Conservation (phyloP, 352 stramenopile species). For the Globisporangium echinulatum region DNA sequence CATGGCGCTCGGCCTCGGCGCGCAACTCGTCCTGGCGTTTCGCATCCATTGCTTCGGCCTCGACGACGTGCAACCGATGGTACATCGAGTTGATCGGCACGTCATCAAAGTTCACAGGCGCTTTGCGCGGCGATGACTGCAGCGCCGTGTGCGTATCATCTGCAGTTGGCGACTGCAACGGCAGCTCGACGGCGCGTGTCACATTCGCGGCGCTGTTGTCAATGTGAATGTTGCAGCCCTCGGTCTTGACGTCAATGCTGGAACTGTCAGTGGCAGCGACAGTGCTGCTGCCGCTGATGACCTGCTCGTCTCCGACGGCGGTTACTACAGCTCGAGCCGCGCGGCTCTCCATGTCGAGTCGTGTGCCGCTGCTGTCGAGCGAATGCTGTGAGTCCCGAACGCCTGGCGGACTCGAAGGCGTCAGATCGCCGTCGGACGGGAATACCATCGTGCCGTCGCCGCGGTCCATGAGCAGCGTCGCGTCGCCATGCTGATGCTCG, state of each 20-base stretch:
- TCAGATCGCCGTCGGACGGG: conserved; percentile 25
- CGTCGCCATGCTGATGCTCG: background rate
- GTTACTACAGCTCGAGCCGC: too few relatives aligned
- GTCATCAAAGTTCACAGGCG: conserved; percentile 33
- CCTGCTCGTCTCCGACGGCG: background rate
- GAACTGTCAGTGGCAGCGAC: background rate
- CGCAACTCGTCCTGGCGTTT: conserved; percentile 34
- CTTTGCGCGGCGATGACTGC: conserved; percentile 17
- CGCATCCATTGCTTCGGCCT: conserved; percentile 41
- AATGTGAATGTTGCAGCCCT: background rate
- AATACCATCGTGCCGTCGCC: conserved; percentile 18
- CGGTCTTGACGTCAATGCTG: too few relatives aligned
- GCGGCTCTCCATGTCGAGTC: too few relatives aligned
- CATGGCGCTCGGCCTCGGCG: conserved; percentile 38
- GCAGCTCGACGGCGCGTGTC: too few relatives aligned
- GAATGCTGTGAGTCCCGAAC: background rate
- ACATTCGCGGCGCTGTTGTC: background rate
- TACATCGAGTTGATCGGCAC: conserved; percentile 75
- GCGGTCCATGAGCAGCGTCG: conserved; percentile 33
- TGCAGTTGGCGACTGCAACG: background rate
- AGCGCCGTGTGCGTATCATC: background rate
- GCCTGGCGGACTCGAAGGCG: conserved; percentile 9
- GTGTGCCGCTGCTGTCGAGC: background rate
- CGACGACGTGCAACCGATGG: conserved; percentile 54
- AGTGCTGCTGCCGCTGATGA: background rate